These are phyloP conservation scores for Iberis pinnata DNA, from an alignment of 345 rosid species.

Conservation along the genomic window DNA sequence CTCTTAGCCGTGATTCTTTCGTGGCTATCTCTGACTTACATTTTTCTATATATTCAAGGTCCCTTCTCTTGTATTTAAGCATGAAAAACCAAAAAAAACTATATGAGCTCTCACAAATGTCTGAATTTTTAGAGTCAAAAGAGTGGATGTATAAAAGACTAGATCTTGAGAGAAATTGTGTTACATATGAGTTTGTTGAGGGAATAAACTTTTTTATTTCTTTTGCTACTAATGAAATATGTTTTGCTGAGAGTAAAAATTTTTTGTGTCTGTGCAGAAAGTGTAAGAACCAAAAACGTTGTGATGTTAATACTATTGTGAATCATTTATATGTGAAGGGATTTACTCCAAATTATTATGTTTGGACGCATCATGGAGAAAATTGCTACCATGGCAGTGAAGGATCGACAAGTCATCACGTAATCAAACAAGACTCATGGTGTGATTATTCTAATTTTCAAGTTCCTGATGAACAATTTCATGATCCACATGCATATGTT, in stretches of 20 bases:
- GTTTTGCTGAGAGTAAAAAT: background rate
- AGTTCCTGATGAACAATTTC: background rate
- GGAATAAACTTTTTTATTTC: background rate
- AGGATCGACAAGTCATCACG: background rate
- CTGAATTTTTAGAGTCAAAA: background rate
- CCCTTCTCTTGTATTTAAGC: too few relatives aligned
- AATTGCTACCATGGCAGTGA: background rate
- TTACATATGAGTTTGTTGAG: background rate
- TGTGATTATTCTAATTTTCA: background rate
- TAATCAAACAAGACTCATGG: background rate
- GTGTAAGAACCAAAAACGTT: background rate
- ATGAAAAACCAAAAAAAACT: too few relatives aligned
- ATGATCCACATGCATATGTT: background rate
- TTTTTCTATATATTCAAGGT: too few relatives aligned
- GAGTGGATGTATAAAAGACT: background rate
- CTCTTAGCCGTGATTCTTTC: too few relatives aligned
- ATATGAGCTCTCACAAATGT: too few relatives aligned
- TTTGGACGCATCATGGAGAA: too few relatives aligned
- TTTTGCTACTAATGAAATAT: background rate
- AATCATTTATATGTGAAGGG: background rate
- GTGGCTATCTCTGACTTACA: too few relatives aligned
- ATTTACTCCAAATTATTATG: background rate
- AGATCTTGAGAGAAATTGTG: background rate
- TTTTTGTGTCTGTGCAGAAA: background rate
- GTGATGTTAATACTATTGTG: background rate